Base-by-base conservation (phyloP, 2,329 filamentous ascomycete species). In the Phaeosphaeriaceae sp. region DNA sequence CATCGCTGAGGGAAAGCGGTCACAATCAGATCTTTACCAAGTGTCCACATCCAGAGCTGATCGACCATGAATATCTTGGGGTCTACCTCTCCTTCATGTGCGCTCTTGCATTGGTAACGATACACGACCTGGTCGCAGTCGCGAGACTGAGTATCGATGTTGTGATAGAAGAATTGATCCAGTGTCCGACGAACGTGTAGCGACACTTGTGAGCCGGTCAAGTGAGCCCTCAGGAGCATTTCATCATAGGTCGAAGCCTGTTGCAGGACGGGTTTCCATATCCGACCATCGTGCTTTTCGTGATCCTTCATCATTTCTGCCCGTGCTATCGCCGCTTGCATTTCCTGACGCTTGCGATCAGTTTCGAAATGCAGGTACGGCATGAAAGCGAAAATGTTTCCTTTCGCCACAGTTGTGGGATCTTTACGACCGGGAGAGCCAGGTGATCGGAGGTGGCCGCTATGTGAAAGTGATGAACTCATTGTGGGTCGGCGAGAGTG, bases 51-150 rank as follows among this genome's bases (percentile, higher is more conserved):
- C 88, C 88, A 90, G 1, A 90, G 76, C 64, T 90, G 88, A 68
- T 90, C 88, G 0, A 90, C 87, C 87, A 89, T 89, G 70, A 88
- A 88, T 2, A 89, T 83, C 59, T 88, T 88, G 1, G 81, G 81
- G 54, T 87, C 84, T 1, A 74, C 76, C 71, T 69, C 68, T 17
- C 69, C 71, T 44, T 68, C 66, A 25, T 75, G 56, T 17, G 62
- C 44, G 11, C 63, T 58, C 52, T 79, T 78, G 33, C 74, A 78
- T 61, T 83, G 81, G 62, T 89, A 89, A 11, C 87, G 81, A 67
- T 85, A 88, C 0, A 89, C 86, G 1, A 89, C 87, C 69, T 90
- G 88, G 63, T 89, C 86, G 31, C 79, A 78, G 62, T 90, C 88
- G 36, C 87, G 83, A 9, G 77, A 80, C 45, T 83, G 78, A 0